phyloP scores from a whole-genome alignment of 257 asterid genomes.

The Solanum ossicruentum region DNA sequence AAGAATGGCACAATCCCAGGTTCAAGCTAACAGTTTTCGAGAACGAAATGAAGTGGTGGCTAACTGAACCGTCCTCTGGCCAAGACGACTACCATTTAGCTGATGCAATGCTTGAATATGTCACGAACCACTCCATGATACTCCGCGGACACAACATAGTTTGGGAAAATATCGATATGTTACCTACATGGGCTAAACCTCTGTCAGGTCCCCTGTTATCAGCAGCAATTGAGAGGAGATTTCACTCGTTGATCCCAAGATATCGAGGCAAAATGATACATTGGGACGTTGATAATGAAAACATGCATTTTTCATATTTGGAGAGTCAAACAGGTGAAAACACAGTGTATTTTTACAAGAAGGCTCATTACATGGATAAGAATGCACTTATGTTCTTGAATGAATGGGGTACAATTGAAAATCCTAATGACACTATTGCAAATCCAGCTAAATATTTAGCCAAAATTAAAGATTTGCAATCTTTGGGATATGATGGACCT shows the following conservation, averaged over 20 bases:
- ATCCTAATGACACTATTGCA: background rate
- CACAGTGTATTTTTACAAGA: background rate
- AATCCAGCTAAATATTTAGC: conserved; percentile 16
- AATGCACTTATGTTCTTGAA: conserved; percentile 13
- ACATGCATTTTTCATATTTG: background rate
- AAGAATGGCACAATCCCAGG: conserved; percentile 22
- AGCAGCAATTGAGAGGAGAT: background rate
- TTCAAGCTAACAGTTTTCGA: conserved; percentile 19
- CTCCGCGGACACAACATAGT: conserved; percentile 24
- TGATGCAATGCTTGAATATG: conserved; percentile 11
- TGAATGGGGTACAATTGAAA: conserved; percentile 19
- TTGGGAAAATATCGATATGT: conserved; percentile 1
- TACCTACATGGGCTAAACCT: background rate
- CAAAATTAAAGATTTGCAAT: conserved; percentile 24
- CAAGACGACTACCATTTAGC: background rate
- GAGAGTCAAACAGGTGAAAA: background rate
- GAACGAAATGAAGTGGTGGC: conserved; percentile 12
- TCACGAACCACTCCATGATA: background rate
- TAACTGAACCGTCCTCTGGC: background rate
- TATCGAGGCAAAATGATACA: conserved; percentile 13
- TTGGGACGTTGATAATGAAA: conserved; percentile 33
- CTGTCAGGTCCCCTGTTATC: background rate
- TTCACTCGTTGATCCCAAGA: conserved; percentile 1
- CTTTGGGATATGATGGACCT: conserved; percentile 15
- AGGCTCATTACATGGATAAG: conserved; percentile 12